Evolutionary conservation across 2,329 filamentous ascomycete genomes (phyloP), one percentile per base, ranked within the genome.

Genomic region (Sporothrix variecibatus): DNA sequence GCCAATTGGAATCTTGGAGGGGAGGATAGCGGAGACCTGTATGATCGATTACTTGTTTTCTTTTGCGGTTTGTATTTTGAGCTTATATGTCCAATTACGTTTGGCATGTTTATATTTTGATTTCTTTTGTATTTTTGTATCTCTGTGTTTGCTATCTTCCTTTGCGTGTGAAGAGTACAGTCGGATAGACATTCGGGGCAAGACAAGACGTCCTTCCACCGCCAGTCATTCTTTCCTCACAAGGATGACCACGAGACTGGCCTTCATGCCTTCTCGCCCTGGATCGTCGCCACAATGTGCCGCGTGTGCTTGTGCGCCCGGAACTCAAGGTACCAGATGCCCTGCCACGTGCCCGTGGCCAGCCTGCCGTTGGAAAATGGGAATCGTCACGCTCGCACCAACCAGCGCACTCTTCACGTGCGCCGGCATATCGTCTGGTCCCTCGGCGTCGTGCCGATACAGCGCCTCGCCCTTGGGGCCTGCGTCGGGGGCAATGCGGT

Each of bases 281-380:
- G 95, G 76, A 98, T 97, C 1, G 96, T 98, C 72, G 95, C 95
- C 76, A 99, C 91, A 15, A 98, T 89, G 81, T 90, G 93, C 79
- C 96, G 89, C 76, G 89, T 86, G 83, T 98, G 95, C 83, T 90
- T 94, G 78, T 85, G 85, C 11, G 86, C 88, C 73, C 95, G 88
- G 81, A 98, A 98, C 83, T 98, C 96, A 77, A 98, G 84, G 82
- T 97, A 97, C 93, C 94, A 98, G 75, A 98, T 95, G 0, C 96
- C 90, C 79, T 96, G 93, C 93, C 93, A 95, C 3, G 90, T 92
- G 28, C 90, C 90, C 15, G 88, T 89, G 28, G 87, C 87, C 86
- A 98, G 82, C 78, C 89, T 91, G 53, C 96, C 96, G 80, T 98
- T 91, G 75, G 89, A 92, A 92, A 81, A 99, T 98, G 1, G 96